Percentiles rank a stretch among this genome's conserved stretches.
Conservation (phyloP, 1,139 yeast species). For the Groenewaldozyma sp. region DNA sequence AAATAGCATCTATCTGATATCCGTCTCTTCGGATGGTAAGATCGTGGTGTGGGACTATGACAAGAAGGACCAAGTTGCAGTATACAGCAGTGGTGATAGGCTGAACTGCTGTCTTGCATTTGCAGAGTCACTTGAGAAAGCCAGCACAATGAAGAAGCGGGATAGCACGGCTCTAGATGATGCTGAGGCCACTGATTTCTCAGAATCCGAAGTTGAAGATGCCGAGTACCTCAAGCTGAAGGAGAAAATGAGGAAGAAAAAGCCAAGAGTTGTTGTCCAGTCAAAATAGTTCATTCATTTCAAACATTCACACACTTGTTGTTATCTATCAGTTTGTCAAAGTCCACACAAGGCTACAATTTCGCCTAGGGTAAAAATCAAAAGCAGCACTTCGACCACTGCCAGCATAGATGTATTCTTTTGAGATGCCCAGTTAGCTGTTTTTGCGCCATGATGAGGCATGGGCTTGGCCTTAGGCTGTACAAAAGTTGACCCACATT, state of each 20-base stretch:
- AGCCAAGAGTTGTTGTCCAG: constrained; percentile 18
- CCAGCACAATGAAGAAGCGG: constrained; percentile 11
- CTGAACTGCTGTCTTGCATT: constrained; percentile 77
- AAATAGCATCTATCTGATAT: constrained; percentile 43
- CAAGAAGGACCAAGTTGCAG: constrained; percentile 74
- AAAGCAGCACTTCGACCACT: not conserved
- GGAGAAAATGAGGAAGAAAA: constrained; percentile 34
- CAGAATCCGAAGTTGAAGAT: constrained; percentile 36
- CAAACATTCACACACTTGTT: too few species aligned
- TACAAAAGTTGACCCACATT: constrained; percentile 11
- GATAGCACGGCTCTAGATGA: constrained; percentile 22
- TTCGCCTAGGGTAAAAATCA: too few species aligned
- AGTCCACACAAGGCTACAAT: too few species aligned
- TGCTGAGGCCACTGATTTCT: constrained; percentile 50
- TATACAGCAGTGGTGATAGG: constrained; percentile 87
- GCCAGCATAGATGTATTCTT: not conserved
- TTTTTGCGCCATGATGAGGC: not conserved
- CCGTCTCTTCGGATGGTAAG: constrained; percentile 89
- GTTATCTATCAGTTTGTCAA: too few species aligned
- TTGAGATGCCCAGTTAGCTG: not conserved
- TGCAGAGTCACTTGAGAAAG: constrained; percentile 67
- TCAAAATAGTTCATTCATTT: too few species aligned
- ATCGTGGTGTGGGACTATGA: constrained; percentile 81
- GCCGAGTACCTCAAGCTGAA: constrained; percentile 35
- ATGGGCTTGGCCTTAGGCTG: not conserved